These are phyloP conservation scores for Colletotrichum camelliae DNA, from an alignment of 2,329 filamentous ascomycete genomes.

Conservation along the genomic window DNA sequence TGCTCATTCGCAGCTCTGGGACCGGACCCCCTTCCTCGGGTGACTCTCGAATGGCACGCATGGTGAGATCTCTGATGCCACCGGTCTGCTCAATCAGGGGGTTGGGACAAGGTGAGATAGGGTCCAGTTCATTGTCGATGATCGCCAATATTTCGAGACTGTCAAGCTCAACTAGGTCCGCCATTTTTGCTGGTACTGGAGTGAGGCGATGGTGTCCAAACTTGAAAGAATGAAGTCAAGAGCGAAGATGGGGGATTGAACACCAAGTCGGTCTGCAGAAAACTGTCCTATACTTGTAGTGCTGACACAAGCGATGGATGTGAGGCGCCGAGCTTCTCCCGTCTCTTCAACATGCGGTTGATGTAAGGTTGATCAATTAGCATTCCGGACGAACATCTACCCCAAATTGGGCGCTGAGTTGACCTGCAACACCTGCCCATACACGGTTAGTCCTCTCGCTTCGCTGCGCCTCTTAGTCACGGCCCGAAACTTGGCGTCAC, in stretches of 20 bases:
- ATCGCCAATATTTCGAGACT: conserved; percentile 52
- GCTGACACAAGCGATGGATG: background rate
- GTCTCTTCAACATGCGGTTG: background rate
- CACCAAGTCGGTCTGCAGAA: background rate
- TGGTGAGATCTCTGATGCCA: conserved; percentile 45
- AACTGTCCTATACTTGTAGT: background rate
- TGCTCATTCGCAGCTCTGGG: conserved; percentile 52
- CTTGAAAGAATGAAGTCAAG: background rate
- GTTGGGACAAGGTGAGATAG: conserved; percentile 51
- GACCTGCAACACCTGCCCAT: background rate
- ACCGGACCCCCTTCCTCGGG: conserved; percentile 43
- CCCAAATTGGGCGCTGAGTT: background rate
- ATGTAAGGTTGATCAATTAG: background rate
- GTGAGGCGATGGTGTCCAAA: background rate
- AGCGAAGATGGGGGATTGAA: background rate
- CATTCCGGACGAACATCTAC: background rate
- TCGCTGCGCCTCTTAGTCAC: background rate
- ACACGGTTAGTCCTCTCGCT: background rate
- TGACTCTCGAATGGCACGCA: conserved; percentile 34
- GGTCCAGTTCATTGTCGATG: conserved; percentile 61
- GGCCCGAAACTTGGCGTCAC: background rate
- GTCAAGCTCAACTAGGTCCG: conserved; percentile 27
- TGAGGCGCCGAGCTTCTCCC: background rate
- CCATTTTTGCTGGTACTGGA: background rate
- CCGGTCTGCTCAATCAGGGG: conserved; percentile 47